Conservation (phyloP, 2,329 filamentous ascomycete genomes). For the Xenoacremonium recifei region DNA sequence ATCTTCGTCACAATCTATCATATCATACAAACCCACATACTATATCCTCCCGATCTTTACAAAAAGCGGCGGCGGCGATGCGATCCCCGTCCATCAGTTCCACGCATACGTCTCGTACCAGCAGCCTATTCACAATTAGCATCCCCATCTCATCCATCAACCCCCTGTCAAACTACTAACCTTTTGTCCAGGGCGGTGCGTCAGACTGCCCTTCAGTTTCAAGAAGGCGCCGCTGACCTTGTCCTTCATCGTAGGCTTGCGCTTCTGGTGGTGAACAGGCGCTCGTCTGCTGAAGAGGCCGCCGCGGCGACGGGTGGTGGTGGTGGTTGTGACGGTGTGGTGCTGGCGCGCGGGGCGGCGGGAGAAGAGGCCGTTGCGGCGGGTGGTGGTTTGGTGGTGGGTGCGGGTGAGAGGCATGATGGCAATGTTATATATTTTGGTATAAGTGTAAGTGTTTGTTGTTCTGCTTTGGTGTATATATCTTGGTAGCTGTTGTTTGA, state of each 20-base stretch:
- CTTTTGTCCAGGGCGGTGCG: slow-evolving; percentile 64
- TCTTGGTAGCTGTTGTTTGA: neutral
- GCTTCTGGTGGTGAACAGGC: slow-evolving; percentile 60
- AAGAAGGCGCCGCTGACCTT: slow-evolving; percentile 76
- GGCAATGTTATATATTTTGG: slow-evolving; percentile 3
- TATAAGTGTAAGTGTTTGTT: slow-evolving; percentile 1
- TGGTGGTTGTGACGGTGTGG: slow-evolving; percentile 34
- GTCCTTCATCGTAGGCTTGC: slow-evolving; percentile 68
- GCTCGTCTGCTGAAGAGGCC: slow-evolving; percentile 42
- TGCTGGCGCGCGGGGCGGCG: slow-evolving; percentile 20
- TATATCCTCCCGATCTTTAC: no score
- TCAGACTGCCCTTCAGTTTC: slow-evolving; percentile 70
- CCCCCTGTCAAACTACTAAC: no score
- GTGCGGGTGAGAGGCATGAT: slow-evolving; percentile 34
- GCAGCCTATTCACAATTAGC: slow-evolving; percentile 62
- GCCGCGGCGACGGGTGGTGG: slow-evolving; percentile 40
- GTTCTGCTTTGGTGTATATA: neutral
- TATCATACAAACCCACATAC: no score
- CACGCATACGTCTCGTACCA: slow-evolving; percentile 70
- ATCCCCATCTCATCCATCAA: no score
- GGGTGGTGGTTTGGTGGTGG: slow-evolving; percentile 22
- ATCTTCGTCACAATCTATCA: no score
- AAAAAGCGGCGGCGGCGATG: slow-evolving; percentile 30
- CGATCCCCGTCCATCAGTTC: slow-evolving; percentile 67
- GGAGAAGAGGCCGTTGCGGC: slow-evolving; percentile 26